Evolutionary conservation across 139 green algal genomes (phyloP).

Genomic region (Haematococcus lacustris): DNA sequence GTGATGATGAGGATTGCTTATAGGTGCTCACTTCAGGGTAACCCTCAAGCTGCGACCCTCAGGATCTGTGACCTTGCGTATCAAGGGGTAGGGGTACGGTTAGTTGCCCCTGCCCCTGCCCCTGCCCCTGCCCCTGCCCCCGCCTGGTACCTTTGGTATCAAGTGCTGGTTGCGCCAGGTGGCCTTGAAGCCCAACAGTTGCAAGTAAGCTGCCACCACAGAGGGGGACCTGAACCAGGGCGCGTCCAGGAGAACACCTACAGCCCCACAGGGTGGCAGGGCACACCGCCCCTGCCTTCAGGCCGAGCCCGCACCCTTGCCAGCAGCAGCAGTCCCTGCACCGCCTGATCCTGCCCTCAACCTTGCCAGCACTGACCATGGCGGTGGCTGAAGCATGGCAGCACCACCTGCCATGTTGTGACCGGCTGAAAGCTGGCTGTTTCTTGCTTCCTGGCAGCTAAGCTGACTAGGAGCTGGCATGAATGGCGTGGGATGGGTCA

Average conservation of each 20-base stretch:
- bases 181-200: constrained; percentile 37
- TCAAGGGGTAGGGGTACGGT: background rate
- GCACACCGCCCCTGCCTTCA: no score
- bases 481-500: no score
- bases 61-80: background rate
- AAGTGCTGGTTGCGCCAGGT: constrained; percentile 28
- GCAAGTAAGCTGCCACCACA: constrained; percentile 17
- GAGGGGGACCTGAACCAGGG: constrained; percentile 22
- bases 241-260: constrained; percentile 18
- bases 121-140: background rate
- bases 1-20: background rate
- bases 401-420: no score
- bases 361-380: no score
- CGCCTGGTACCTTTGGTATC: constrained; percentile 17
- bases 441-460: no score
- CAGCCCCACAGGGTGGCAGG: constrained; percentile 1
- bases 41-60: background rate
- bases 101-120: background rate
- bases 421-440: no score
- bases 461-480: no score
- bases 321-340: no score
- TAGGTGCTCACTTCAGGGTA: background rate
- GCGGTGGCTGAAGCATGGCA: no score
- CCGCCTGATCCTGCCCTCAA: no score
- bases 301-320: no score